Base-by-base conservation (phyloP, 2,329 filamentous ascomycete genomes). In the Ilyonectria robusta region DNA sequence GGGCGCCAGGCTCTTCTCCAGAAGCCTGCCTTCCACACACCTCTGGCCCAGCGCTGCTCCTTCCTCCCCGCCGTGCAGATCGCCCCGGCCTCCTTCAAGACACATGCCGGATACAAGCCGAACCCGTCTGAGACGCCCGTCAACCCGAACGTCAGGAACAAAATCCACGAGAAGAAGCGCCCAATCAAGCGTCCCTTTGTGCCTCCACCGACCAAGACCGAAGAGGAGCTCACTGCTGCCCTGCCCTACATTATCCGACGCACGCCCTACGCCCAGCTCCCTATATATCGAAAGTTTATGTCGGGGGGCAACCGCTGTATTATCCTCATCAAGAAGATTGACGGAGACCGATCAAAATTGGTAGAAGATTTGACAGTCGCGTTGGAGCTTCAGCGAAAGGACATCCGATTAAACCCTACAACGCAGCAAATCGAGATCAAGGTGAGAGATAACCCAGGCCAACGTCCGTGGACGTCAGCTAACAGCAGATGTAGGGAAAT, bases 401-500 rank as follows among this genome's bases (percentile, higher is more conserved):
- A 89, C 7, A 83, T 91, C 47, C 82, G 79, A 69, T 70, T 89
- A 50, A 89, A 89, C 71, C 83, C 83, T 21, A 82, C 91, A 57
- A 97, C 92, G 50, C 87, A 87, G 57, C 92, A 97, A 75, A 87
- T 98, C 59, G 84, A 92, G 69, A 84, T 97, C 70, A 94, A 91
- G 86, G 93, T 93, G 79, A 74, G 83, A 59, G 29, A 59, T 44
- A 19, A 29, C 17, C 9, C 11, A n/a, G 21, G 23, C 15, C 13
- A 8, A n/a, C 6, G 42, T 29, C 23, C 31, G 6, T 9, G 23
- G 2, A 6, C n/a, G 29, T 7, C 4, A 33, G 37, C 65, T 61
- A 59, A 72, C 62, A 61, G 29, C n/a, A 19, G 59, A 6, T 37
- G 2, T 35, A 83, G 81, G 81, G 81, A 31, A 72, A 81, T 47